Evolutionary conservation across 1,284 basidiomycete species (phyloP).

Genomic region (Wolfiporia cocos): DNA sequence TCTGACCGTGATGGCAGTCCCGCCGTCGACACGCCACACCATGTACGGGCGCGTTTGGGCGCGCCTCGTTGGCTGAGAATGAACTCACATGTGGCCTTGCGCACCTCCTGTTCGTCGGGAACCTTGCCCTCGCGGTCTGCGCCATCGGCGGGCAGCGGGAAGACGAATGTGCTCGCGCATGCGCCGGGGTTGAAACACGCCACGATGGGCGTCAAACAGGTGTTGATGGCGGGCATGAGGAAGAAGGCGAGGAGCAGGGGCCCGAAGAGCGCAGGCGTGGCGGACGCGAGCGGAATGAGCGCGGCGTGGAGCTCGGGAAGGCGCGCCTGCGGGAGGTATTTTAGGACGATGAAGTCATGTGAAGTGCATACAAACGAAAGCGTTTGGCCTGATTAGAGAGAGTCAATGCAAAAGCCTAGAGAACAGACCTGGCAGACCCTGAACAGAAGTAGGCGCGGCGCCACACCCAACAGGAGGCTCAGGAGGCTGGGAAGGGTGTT

Average conservation of each 20-base stretch:
- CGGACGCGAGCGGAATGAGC: slow-evolving; percentile 65
- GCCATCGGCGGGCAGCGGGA: slow-evolving; percentile 37
- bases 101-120: slow-evolving; percentile 40
- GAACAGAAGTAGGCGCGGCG: too few species aligned
- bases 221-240: slow-evolving; percentile 51
- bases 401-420: too few species aligned
- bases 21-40: slow-evolving; percentile 58
- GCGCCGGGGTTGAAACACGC: slow-evolving; percentile 53
- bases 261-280: slow-evolving; percentile 61
- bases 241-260: slow-evolving; percentile 63
- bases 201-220: slow-evolving; percentile 70
- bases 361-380: slow-evolving; percentile 59
- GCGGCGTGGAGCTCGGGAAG: too few species aligned
- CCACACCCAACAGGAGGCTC: slow-evolving; percentile 42
- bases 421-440: too few species aligned
- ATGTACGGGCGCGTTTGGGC: slow-evolving; percentile 57
- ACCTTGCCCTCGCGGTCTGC: slow-evolving; percentile 19
- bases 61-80: slow-evolving; percentile 73
- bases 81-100: slow-evolving; percentile 65
- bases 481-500: slow-evolving; percentile 59
- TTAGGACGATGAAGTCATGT: too few species aligned
- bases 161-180: slow-evolving; percentile 41
- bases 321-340: too few species aligned
- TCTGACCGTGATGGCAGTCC: slow-evolving; percentile 60
- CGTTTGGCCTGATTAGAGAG: too few species aligned